Base-by-base conservation (phyloP, 306 rosid genomes). In the Parietaria judaica region DNA sequence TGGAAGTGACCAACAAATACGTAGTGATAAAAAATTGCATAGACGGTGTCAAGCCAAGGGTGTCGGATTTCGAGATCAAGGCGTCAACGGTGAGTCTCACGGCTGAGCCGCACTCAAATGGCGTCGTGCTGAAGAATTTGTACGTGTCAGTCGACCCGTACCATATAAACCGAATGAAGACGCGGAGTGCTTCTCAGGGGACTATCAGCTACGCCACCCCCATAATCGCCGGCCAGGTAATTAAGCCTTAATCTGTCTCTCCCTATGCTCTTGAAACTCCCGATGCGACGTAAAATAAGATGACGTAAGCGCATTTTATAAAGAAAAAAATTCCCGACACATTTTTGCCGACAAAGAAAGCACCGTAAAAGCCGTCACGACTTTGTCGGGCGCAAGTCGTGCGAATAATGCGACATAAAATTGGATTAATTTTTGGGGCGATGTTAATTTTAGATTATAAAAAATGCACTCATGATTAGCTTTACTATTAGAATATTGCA, bases 121-220 rank as follows among this genome's bases (percentile, higher is more conserved):
- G 75, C 11, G 37, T 85, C 34, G 61, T 85, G 3, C 70, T 88
- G 5, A 85, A 79, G 72, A 85, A 77, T 79, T 67, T 88, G 4
- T 79, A 75, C 36, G 71, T 83, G 17, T 88, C 94, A 0, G 73
- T 88, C 11, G 94, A 88, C 34, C 94, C 94, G 3, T 83, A 75
- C 59, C 81, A 79, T 63, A 13, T 85, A 10, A 88, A 85, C 50
- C 79, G 90, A 65, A 83, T 88, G 90, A 85, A 85, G 36, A 52
- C 16, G 31, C 3, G 44, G 3, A 80, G 82, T 31, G 41, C 86
- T 39, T 76, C 90, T 0, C 85, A 84, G 0, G 73, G 31, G 2
- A 37, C 85, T 13, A 63, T 70, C 0, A 14, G 15, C 56, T 76
- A 58, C 49, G 48, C 90, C 5, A 5, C 36, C 8, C 64, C 84